Evolutionary conservation across 768 basidiomycete species (phyloP), one percentile per base, ranked within the genome.

Genomic region (Leccinum aurantiacum): DNA sequence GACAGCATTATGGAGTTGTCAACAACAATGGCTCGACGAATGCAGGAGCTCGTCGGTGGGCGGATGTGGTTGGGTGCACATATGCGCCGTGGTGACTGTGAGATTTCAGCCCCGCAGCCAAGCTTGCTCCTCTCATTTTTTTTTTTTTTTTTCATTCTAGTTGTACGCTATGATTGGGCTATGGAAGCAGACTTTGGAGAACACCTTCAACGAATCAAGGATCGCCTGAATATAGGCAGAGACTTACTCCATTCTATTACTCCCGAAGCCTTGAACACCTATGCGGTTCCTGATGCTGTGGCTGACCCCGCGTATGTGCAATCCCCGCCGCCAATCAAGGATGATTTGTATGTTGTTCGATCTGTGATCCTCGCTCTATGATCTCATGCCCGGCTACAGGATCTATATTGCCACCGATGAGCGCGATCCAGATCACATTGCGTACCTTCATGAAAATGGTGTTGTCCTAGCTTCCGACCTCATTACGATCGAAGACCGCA

Each of bases 1-100:
- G 65, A 71, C n/a, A 61, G 60, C 17, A 65, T 76, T 17, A 56
- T 63, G 47, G 67, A 67, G 24, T 63, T 79, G 15, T 74, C 75
- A 1, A 66, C 64, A 3, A 44, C 44, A 4, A 71, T 79, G 61
- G 74, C 72, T 17, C 44, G 50, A 37, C 73, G 72, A 53, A 77
- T 79, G 74, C 64, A 55, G 4, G 62, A 68, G 13, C 49, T 64
- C 29, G 68, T 66, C 2, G 71, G 54, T 1, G 77, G 75, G 15
- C 69, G 76, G 6, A 67, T 74, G 64, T 79, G 78, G 78, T 75
- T 79, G 75, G 74, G 69, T 13, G 76, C 73, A 7, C 78, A 79
- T 49, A 79, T 79, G 78, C 77, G 78, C 19, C 75, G 78, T 25
- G 78, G 78, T 50, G 78, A 79, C 49, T 79, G 77, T 79, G 53